These are phyloP conservation scores for Neopestalotiopsis rosae DNA, from an alignment of 2,329 filamentous ascomycete species.

Conservation along the genomic window DNA sequence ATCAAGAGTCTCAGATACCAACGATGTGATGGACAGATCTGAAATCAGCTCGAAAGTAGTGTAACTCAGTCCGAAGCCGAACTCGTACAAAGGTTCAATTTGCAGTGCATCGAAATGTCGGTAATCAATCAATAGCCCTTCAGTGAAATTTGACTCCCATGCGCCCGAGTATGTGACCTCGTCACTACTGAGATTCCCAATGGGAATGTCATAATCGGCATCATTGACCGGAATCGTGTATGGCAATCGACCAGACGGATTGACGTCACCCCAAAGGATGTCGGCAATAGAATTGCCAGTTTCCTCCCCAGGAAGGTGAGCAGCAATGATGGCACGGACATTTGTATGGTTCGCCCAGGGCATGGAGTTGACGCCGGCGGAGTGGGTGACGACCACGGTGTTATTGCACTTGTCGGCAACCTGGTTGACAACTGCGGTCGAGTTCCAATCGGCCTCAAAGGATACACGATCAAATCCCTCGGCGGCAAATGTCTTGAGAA, in stretches of 20 bases:
- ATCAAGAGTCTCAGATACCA: no score
- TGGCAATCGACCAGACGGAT: conserved; percentile 52
- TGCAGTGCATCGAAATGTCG: no score
- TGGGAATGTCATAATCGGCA: background rate
- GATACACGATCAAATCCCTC: conserved; percentile 63
- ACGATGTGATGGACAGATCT: no score
- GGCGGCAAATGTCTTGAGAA: conserved; percentile 62
- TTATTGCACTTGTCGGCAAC: conserved; percentile 52
- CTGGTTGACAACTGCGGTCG: conserved; percentile 50
- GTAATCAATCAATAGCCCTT: conserved; percentile 40
- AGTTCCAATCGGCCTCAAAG: conserved; percentile 61
- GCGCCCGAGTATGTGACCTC: conserved; percentile 41
- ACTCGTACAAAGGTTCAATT: no score
- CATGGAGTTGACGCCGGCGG: conserved; percentile 63
- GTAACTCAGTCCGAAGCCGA: no score
- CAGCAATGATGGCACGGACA: conserved; percentile 57
- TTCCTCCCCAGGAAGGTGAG: conserved; percentile 66
- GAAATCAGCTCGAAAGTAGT: no score
- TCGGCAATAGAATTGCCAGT: conserved; percentile 65
- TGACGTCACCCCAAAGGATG: conserved; percentile 65
- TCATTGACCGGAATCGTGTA: background rate
- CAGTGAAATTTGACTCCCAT: conserved; percentile 31
- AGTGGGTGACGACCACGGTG: conserved; percentile 48
- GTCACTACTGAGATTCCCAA: conserved; percentile 44
- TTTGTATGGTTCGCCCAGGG: conserved; percentile 66